Evolutionary conservation across 345 rosid genomes (phyloP), one percentile per base, ranked within the genome.

Genomic region (Populus alba): DNA sequence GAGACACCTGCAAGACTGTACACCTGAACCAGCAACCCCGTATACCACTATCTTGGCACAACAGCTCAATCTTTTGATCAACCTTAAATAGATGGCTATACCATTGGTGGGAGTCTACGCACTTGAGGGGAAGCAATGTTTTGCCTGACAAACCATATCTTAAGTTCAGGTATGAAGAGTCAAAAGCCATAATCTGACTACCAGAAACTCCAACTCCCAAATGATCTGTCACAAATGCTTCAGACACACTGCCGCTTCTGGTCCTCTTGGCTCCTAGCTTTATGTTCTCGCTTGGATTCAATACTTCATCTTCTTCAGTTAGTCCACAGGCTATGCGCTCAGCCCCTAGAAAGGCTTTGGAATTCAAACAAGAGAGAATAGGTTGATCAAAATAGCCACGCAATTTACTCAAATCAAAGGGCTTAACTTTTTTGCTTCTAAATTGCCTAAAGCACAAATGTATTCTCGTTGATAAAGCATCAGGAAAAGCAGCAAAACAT

Each of bases 11-110:
- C 80, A 95, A 76, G 85, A 93, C 82, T 23, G 93, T 90, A 84
- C 98, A 92, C 86, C 92, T 88, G 85, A 95, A 95, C 99, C 98
- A 93, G 86, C 99, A 93, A 66, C 99, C 99, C 83, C 97, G 89
- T 78, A 95, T 88, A 66, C 99, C 99, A 70, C 99, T 95, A 84
- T 95, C 99, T 88, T 92, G 99, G 88, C 97, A 91, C 71, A 93
- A 81, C 76, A 85, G 74, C 84, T 95, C 99, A 77, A 95, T 84
- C 83, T 92, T 93, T 72, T 89, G 93, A 85, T 86, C 91, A 74
- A 85, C 86, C 81, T 85, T 84, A 81, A 89, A 87, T 51, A 72
- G 61, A 49, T 76, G 81, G 71, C 70, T 74, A 72, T 68, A 70
- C 84, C 81, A 85, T 73, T 84, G 87, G 65, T 86, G 89, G 66